Conservation (phyloP, 106 monocot genomes). For the Phalaenopsis equestris region DNA sequence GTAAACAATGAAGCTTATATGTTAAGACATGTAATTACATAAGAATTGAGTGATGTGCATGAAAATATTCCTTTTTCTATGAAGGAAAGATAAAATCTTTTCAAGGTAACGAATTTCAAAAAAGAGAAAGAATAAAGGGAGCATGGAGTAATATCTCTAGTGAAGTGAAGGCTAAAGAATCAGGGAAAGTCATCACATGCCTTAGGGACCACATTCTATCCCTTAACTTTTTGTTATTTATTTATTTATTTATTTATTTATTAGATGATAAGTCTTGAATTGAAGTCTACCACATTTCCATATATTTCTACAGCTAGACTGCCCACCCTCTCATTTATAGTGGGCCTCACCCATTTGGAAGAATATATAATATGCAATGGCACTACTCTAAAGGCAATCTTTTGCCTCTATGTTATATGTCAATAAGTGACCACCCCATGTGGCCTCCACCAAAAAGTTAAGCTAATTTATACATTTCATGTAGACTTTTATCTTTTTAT, state of each 20-base stretch:
- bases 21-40: too few species aligned
- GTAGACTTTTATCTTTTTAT: neutral
- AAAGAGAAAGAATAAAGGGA: neutral
- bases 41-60: too few species aligned
- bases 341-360: neutral
- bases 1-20: too few species aligned
- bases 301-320: neutral
- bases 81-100: neutral
- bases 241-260: neutral
- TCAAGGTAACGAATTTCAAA: neutral
- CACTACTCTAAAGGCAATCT: neutral
- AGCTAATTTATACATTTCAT: neutral
- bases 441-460: neutral
- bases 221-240: neutral
- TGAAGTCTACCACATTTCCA: neutral
- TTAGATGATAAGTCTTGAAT: neutral
- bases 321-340: too few species aligned
- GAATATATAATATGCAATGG: neutral
- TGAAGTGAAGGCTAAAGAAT: neutral
- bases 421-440: constrained; percentile 1
- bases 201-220: constrained; percentile 3
- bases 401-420: neutral
- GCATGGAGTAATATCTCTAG: too few species aligned
- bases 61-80: neutral
- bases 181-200: neutral